These are phyloP conservation scores for Coemansia guatemalensis DNA, from an alignment of 192 early-diverging fungal species.

Conservation along the genomic window DNA sequence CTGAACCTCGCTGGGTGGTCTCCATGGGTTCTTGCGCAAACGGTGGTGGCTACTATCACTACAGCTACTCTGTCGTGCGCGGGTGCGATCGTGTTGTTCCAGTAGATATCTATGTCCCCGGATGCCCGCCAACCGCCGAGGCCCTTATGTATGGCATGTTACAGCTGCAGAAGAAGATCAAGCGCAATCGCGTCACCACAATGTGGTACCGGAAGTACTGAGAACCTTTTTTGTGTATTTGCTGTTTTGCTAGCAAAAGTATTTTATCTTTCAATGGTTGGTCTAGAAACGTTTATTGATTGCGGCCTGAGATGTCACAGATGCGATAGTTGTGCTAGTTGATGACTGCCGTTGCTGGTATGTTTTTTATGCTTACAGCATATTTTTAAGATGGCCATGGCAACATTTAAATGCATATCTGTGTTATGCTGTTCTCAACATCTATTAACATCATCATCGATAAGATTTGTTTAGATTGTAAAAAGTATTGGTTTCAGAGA, in stretches of 20 bases:
- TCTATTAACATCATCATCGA: too few species aligned
- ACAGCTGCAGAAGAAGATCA: constrained; percentile 98
- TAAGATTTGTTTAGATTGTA: too few species aligned
- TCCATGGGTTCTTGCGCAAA: constrained; percentile 99
- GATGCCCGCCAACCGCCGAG: constrained; percentile 96
- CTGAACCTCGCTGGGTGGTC: constrained; percentile 97
- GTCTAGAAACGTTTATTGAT: neutral
- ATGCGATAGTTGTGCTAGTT: too few species aligned
- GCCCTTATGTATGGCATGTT: constrained; percentile 95
- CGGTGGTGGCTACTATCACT: constrained; percentile 99
- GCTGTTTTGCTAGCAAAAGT: neutral
- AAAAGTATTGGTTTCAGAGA: too few species aligned
- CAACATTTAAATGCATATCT: too few species aligned
- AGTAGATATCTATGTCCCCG: constrained; percentile 94
- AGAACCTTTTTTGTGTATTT: neutral
- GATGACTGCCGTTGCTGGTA: too few species aligned
- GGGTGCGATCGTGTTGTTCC: constrained; percentile 97
- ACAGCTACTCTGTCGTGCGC: constrained; percentile 93
- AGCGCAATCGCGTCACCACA: constrained; percentile 71
- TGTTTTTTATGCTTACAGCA: too few species aligned
- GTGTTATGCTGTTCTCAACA: too few species aligned
- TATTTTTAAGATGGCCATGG: too few species aligned
- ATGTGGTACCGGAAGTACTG: constrained; percentile 80
- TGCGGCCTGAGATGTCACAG: neutral
- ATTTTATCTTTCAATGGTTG: neutral